Conservation (phyloP, 257 asterid species). For the Solanum microdontum region DNA sequence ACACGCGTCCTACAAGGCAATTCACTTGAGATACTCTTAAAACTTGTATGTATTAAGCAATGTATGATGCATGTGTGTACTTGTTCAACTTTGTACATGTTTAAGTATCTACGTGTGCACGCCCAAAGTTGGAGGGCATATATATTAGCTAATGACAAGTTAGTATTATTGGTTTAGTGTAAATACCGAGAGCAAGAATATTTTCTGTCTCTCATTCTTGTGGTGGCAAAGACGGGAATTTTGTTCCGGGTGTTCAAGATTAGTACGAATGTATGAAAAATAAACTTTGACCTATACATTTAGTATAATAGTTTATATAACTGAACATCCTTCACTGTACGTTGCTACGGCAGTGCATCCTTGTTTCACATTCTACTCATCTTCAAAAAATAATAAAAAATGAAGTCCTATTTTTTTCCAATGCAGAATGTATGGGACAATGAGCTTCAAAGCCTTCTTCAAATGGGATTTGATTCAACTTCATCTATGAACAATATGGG, state of each 20-base stretch:
- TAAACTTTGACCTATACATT: background rate
- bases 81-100: too few species aligned
- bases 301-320: background rate
- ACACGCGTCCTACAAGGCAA: background rate
- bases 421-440: constrained; percentile 52
- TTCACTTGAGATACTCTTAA: background rate
- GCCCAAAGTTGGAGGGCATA: background rate
- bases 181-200: background rate
- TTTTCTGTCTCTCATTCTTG: background rate
- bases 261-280: background rate
- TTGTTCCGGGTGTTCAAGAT: background rate
- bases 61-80: background rate
- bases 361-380: background rate
- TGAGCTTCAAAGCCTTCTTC: constrained; percentile 57
- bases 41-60: background rate
- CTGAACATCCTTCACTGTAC: background rate
- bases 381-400: background rate
- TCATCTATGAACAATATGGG: constrained; percentile 38
- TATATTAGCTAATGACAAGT: too few species aligned
- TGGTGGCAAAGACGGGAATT: background rate
- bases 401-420: background rate
- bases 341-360: background rate
- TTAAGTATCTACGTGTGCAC: background rate
- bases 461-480: constrained; percentile 59
- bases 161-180: background rate